Evolutionary conservation across 225 moss, liverwort and hornwort genomes (phyloP).

Genomic region (Polytrichum commune): DNA sequence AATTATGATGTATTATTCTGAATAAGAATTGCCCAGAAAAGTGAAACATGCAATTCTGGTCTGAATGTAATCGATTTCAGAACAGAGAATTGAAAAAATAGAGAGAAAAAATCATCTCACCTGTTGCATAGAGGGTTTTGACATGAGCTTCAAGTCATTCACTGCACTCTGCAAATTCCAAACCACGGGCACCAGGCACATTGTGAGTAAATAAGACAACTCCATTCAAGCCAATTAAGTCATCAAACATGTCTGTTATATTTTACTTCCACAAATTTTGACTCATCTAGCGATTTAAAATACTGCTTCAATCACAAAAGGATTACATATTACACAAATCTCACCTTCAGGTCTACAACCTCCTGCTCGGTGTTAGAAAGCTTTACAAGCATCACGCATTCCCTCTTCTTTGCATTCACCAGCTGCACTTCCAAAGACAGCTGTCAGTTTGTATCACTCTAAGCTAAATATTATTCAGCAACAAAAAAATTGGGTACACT

Average conservation of each 20-base stretch:
- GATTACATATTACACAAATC: slow-evolving; percentile 4
- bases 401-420: slow-evolving; percentile 74
- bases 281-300: no score
- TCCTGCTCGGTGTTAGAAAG: slow-evolving; percentile 84
- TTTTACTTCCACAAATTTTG: no score
- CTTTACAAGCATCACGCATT: slow-evolving; percentile 79
- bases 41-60: no score
- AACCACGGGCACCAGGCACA: slow-evolving; percentile 8
- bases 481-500: no score
- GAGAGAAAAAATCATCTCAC: slow-evolving; percentile 21
- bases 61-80: no score
- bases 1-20: no score
- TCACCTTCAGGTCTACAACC: slow-evolving; percentile 87
- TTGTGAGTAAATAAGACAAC: slow-evolving; percentile 3
- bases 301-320: background rate
- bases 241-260: no score
- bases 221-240: no score
- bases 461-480: background rate
- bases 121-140: slow-evolving; percentile 93
- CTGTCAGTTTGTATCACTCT: background rate
- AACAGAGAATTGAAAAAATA: no score
- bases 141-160: slow-evolving; percentile 87
- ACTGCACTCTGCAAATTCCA: slow-evolving; percentile 59
- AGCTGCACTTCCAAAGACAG: slow-evolving; percentile 41
- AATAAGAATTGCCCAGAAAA: no score